Base-by-base conservation (phyloP, 176 grass and related monocot species). In the Calamus simplicifolius region DNA sequence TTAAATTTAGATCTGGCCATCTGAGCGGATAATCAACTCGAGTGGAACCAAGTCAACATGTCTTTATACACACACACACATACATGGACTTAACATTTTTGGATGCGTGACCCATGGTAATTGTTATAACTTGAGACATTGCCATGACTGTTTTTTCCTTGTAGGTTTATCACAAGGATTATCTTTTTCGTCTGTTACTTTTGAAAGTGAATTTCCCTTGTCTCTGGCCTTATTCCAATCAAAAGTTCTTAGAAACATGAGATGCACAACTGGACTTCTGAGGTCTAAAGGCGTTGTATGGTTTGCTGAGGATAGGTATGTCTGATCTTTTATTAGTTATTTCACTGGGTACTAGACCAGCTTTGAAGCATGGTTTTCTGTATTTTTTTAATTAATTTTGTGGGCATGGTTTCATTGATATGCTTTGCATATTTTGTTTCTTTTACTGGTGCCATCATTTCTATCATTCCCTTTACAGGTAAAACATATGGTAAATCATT, bases 261-360 rank as follows among this genome's bases (percentile, higher is more conserved):
- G 27, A 27, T 31, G 50, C 12, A 6, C 51, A 30, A 55, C 27
- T 13, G 27, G 51, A 25, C 64, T 67, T 31, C 16, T 67, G 19
- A 67, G 64, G 53, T 50, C 64, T 19, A 67, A 67, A 67, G 64
- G 64, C 51, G 54, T 67, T 51, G 30, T 67, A 67, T 67, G 64
- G 50, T 67, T 55, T 67, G 26, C 64, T 38, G 64, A 67, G 64
- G 64, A 67, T 67, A 67, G 64, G 64, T 67, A 67, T 5, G 8
- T 16, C 19, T 26, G 19, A 13, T 4, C 51, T 30, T 19, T n/a
- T 6, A n/a, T 29, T 66, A 29, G 23, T 16, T 29, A 53, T 13
- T 66, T 4, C 28, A 51, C 17, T 27, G 48, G 52, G 49, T 12
- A 13, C 12, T 13, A 43, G 35, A 43, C 8, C 35, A 43, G 35